Percentiles rank a stretch among this genome's conserved stretches.
These are phyloP conservation scores for Naganishia liquefaciens DNA, from an alignment of 1,284 basidiomycete species.

Conservation along the genomic window DNA sequence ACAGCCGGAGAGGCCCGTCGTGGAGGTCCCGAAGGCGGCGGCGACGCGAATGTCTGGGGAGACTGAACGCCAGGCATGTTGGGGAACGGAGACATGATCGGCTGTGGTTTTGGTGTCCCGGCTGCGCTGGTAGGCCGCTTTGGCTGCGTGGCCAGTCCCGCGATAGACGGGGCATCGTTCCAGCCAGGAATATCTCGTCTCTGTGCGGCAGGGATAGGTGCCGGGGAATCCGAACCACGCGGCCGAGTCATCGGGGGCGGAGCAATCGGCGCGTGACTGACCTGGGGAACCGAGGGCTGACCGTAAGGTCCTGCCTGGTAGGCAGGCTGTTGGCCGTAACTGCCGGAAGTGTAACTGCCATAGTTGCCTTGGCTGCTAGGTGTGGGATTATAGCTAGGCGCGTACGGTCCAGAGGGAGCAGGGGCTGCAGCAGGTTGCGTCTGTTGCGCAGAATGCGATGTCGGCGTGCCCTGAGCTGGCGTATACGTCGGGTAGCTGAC, in stretches of 20 bases:
- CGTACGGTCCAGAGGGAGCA: slow-evolving; percentile 22
- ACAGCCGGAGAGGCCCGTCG: slow-evolving; percentile 43
- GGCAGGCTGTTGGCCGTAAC: slow-evolving; percentile 18
- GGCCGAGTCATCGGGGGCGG: slow-evolving; percentile 43
- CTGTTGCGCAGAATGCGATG: slow-evolving; percentile 24
- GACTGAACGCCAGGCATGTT: slow-evolving; percentile 24
- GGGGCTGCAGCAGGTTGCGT: not conserved
- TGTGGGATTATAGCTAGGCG: slow-evolving; percentile 27
- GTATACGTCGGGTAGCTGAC: slow-evolving; percentile 38
- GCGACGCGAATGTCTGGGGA: slow-evolving; percentile 32
- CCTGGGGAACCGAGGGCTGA: slow-evolving; percentile 2
- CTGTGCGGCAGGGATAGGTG: slow-evolving; percentile 48
- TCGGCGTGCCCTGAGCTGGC: slow-evolving; percentile 28
- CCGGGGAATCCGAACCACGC: slow-evolving; percentile 32
- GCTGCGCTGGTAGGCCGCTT: slow-evolving; percentile 62
- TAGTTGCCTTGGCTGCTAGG: slow-evolving; percentile 9
- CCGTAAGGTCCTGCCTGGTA: slow-evolving; percentile 26
- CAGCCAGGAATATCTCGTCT: slow-evolving; percentile 72
- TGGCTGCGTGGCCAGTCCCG: slow-evolving; percentile 51
- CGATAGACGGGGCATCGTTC: slow-evolving; percentile 69
- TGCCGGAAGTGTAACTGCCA: slow-evolving; percentile 16
- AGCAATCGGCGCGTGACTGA: slow-evolving; percentile 35
- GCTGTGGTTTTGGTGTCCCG: slow-evolving; percentile 59
- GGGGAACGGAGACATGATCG: slow-evolving; percentile 91
- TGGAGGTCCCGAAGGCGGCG: slow-evolving; percentile 34